Percentiles rank a stretch among this genome's conserved stretches.
Evolutionary conservation across 345 rosid species (phyloP).

Genomic region (Ceriops tagal): DNA sequence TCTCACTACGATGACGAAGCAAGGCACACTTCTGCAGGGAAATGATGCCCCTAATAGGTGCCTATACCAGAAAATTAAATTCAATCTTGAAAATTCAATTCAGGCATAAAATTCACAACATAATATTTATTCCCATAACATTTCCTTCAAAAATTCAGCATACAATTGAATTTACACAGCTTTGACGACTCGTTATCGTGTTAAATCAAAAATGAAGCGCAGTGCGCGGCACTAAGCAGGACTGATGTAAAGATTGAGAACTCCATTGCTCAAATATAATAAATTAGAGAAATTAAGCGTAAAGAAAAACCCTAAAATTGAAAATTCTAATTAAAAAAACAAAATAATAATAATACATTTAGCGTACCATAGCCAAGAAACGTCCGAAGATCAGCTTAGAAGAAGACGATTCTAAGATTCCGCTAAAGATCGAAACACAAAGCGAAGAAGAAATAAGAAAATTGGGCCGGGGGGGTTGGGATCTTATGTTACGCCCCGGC

Average conservation of each 20-base stretch:
- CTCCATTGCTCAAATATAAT: too few relatives aligned
- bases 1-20: conserved; percentile 38
- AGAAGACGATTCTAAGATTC: conserved; percentile 3
- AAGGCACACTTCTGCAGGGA: conserved; percentile 56
- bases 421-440: neutral
- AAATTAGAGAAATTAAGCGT: too few relatives aligned
- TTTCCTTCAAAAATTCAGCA: too few relatives aligned
- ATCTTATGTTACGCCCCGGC: neutral
- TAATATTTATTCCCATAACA: too few relatives aligned
- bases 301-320: too few relatives aligned
- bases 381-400: neutral
- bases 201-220: too few relatives aligned
- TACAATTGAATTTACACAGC: too few relatives aligned
- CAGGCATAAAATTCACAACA: neutral
- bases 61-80: conserved; percentile 36
- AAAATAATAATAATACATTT: neutral
- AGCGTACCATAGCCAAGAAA: conserved; percentile 13
- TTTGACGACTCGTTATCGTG: too few relatives aligned
- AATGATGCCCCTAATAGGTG: conserved; percentile 75
- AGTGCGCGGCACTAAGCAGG: too few relatives aligned
- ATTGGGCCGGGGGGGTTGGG: neutral
- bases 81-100: neutral
- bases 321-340: neutral
- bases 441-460: neutral
- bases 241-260: neutral